These are phyloP conservation scores for Acorus calamus DNA, from an alignment of 106 monocot species.

Conservation along the genomic window DNA sequence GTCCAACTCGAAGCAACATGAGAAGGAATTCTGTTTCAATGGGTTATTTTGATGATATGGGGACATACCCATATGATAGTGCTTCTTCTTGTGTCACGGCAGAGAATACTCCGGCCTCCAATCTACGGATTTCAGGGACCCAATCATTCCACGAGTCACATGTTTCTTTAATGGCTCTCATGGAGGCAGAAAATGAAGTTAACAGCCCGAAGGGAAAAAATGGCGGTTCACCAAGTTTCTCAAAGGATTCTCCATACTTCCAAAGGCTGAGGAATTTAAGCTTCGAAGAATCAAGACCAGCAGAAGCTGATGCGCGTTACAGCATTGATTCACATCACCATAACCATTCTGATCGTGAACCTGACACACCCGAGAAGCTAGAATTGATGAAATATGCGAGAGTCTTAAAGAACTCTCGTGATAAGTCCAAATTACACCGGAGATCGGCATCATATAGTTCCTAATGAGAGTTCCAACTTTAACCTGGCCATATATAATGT, in stretches of 20 bases:
- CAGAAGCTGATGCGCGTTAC: constrained; percentile 3
- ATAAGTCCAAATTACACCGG: not conserved
- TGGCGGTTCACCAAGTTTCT: not conserved
- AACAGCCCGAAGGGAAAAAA: constrained; percentile 1
- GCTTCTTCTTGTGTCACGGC: constrained; percentile 19
- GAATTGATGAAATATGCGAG: constrained; percentile 39
- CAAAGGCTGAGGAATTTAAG: constrained; percentile 5
- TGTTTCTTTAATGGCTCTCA: no score
- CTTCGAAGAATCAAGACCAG: not conserved
- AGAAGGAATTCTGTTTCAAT: constrained; percentile 31
- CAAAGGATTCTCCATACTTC: constrained; percentile 3
- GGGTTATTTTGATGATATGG: constrained; percentile 26
- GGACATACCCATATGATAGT: constrained; percentile 26
- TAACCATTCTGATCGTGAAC: constrained; percentile 2
- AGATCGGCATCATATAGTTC: constrained; percentile 21
- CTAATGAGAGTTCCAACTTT: not conserved
- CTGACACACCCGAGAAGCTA: constrained; percentile 18
- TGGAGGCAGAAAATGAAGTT: not conserved
- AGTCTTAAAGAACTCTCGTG: constrained; percentile 21
- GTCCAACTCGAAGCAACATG: not conserved
- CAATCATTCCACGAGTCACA: no score
- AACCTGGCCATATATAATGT: no score
- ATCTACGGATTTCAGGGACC: not conserved
- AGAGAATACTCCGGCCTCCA: constrained; percentile 1
- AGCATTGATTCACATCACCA: constrained; percentile 1